These are phyloP conservation scores for Carex myosuroides DNA, from an alignment of 176 grass and related monocot species.

Conservation along the genomic window DNA sequence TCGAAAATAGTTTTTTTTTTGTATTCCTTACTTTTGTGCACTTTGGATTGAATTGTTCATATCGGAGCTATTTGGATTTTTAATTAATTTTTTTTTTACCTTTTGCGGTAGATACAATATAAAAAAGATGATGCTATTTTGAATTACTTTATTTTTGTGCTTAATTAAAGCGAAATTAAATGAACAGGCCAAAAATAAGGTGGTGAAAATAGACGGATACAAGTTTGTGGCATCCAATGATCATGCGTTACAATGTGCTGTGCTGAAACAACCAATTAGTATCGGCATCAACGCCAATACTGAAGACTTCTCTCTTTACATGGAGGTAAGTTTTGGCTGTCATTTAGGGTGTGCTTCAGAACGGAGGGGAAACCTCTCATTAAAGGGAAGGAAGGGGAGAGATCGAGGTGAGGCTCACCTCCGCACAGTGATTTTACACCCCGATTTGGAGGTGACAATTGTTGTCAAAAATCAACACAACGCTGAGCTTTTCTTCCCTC, in stretches of 20 bases:
- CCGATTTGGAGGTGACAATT: too few species aligned
- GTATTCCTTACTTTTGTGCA: neutral
- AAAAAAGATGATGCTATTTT: neutral
- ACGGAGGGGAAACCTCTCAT: too few species aligned
- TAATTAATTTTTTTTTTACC: too few species aligned
- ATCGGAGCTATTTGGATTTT: neutral
- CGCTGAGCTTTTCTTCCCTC: too few species aligned
- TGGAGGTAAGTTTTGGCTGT: conserved; percentile 4
- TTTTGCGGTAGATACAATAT: neutral
- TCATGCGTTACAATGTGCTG: conserved; percentile 25
- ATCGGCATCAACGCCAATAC: conserved; percentile 22
- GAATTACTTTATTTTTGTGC: neutral
- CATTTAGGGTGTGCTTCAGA: too few species aligned
- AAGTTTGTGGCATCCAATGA: conserved; percentile 15
- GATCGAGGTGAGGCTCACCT: too few species aligned
- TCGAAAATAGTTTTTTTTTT: neutral
- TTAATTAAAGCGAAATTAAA: neutral
- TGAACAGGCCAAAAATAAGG: conserved; percentile 20
- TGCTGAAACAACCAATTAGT: conserved; percentile 31
- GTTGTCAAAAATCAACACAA: too few species aligned
- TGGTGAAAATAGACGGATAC: conserved; percentile 33
- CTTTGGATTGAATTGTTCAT: neutral
- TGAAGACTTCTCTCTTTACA: conserved; percentile 27
- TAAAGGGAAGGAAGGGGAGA: too few species aligned
- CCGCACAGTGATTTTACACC: too few species aligned